phyloP scores from a whole-genome alignment of 2,329 filamentous ascomycete species.

The Colletotrichum endophyticum region DNA sequence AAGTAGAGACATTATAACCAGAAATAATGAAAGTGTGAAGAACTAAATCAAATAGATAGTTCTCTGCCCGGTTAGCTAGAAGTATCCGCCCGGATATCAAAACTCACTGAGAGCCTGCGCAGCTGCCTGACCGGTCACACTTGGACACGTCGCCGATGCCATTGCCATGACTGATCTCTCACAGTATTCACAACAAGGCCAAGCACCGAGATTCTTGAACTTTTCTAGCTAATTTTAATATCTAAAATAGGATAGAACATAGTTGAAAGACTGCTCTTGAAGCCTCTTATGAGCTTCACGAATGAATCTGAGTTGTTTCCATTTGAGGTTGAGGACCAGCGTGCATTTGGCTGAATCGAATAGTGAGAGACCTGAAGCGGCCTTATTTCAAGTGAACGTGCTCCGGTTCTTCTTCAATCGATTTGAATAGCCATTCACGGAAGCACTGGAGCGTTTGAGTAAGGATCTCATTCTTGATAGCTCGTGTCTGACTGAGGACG shows the following conservation, averaged over 20 bases:
- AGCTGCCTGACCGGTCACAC: not conserved
- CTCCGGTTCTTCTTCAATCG: too few relatives aligned
- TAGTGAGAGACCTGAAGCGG: too few relatives aligned
- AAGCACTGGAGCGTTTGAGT: too few relatives aligned
- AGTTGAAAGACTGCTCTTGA: too few relatives aligned
- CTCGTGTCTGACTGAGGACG: not conserved
- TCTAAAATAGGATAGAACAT: too few relatives aligned
- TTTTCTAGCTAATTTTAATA: not conserved
- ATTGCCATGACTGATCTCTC: not conserved
- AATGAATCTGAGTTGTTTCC: too few relatives aligned
- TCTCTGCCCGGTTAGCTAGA: too few relatives aligned
- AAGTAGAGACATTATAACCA: not conserved
- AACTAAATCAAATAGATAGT: fast-evolving
- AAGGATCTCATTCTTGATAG: fast-evolving
- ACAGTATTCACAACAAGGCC: not conserved
- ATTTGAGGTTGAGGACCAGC: too few relatives aligned
- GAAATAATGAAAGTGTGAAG: not conserved
- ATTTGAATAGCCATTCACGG: too few relatives aligned
- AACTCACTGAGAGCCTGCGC: not conserved
- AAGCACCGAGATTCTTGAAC: not conserved
- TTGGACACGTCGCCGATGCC: fast-evolving
- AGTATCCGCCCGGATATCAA: not conserved
- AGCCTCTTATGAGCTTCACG: too few relatives aligned
- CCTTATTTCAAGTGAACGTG: too few relatives aligned
- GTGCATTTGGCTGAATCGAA: too few relatives aligned